Base-by-base conservation (phyloP, 2,329 filamentous ascomycete species). In the Arthroderma sp. region DNA sequence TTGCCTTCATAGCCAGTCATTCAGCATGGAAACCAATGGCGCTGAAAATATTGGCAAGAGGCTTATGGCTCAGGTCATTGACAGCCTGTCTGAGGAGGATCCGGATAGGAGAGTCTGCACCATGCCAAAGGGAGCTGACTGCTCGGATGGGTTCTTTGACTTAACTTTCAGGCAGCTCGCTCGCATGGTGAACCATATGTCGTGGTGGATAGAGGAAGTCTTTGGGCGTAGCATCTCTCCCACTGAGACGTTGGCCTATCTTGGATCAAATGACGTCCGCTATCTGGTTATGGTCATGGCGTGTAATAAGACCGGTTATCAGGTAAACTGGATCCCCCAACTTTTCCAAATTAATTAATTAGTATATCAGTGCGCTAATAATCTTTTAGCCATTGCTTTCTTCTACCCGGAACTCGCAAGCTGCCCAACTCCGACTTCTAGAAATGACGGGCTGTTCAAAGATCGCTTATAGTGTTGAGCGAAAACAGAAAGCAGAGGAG, bases 381-480 rank as follows among this genome's bases (percentile, higher is more conserved):
- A n/a, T 23, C 15, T 11, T 11, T 15, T 33, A 52, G 33, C 72
- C 63, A 59, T 76, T 73, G 49, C 71, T 72, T 51, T 57, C 54
- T 21, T 54, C 56, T 17, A 57, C 59, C 49, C 39, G 54, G 21
- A 23, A 54, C 11, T 13, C 33, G 56, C 38, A 1, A 67, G 66
- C 13, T n/a, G 66, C 15, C 59, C 66, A 59, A 19, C 8, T 19
- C 11, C 2, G 49, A 11, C 49, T 53, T 19, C 25, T 53, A 15
- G 28, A 53, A 15, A 33, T 33, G 28, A 21, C 33, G 25, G 15
- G 33, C n/a, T 53, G 49, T 25, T 19, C 28, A 19, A 53, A 37
- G 35, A 19, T 53, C 35, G 49, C 33, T 2, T 33, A 53, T 15
- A 19, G 49, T 7, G 28, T 19, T 8, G 28, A 53, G 9, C 17